phyloP scores from a whole-genome alignment of 192 early-diverging fungal species.

The Coemansia sp. region DNA sequence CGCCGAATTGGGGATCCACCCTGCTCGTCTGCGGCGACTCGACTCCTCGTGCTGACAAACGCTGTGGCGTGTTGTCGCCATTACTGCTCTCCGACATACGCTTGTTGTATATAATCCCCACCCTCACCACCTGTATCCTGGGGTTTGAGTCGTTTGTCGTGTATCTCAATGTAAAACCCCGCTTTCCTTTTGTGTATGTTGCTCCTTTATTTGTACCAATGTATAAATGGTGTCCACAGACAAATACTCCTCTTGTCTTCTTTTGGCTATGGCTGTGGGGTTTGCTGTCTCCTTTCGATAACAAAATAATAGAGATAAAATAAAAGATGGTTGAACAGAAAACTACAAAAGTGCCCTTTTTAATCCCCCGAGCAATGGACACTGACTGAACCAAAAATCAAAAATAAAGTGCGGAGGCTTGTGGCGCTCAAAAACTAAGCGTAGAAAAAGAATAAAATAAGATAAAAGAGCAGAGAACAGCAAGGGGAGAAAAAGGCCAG shows the following conservation, averaged over 20 bases:
- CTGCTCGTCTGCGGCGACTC: not conserved
- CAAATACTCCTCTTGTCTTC: too few relatives aligned
- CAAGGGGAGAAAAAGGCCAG: not conserved
- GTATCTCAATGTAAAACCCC: not conserved
- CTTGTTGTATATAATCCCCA: not conserved
- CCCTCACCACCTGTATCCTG: not conserved
- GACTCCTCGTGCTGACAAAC: not conserved
- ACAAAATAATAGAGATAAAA: not conserved
- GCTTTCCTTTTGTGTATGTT: not conserved
- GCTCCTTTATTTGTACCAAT: too few relatives aligned
- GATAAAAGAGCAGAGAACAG: not conserved
- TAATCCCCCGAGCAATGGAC: too few relatives aligned
- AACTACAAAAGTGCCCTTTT: too few relatives aligned
- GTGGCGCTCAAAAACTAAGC: not conserved
- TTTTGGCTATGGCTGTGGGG: too few relatives aligned
- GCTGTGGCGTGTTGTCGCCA: slow-evolving; percentile 15
- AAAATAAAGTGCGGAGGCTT: not conserved
- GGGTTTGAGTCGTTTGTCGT: not conserved
- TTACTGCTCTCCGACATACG: slow-evolving; percentile 9
- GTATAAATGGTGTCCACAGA: too few relatives aligned
- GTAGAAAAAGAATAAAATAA: not conserved
- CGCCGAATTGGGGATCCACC: slow-evolving; percentile 17
- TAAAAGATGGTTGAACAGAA: not conserved
- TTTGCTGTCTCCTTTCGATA: too few relatives aligned
- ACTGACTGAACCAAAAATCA: too few relatives aligned